Conservation (phyloP, 495 filamentous ascomycete species). For the Lepraria neglecta region DNA sequence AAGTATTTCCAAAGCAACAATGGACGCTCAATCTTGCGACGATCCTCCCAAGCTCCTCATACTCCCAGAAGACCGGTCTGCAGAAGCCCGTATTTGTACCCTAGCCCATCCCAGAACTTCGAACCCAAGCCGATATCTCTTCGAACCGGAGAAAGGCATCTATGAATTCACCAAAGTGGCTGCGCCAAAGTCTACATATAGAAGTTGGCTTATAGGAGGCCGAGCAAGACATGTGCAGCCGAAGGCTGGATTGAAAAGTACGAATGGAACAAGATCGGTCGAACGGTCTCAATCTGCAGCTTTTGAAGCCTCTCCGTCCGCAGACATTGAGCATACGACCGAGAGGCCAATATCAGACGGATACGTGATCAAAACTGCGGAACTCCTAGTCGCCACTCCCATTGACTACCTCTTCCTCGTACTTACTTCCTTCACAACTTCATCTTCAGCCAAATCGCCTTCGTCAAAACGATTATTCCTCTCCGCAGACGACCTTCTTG, state of each 20-base stretch:
- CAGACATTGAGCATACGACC: neutral
- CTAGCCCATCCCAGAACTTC: conserved; percentile 70
- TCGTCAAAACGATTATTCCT: conserved; percentile 60
- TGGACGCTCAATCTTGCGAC: conserved; percentile 4
- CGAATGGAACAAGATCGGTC: conserved; percentile 25
- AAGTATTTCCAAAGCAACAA: neutral
- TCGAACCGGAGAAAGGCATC: conserved; percentile 72
- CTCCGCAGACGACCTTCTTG: conserved; percentile 73
- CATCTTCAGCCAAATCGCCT: conserved; percentile 35
- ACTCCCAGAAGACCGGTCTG: conserved; percentile 59
- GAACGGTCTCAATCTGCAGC: conserved; percentile 33
- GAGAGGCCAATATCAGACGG: conserved; percentile 29
- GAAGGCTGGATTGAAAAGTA: neutral
- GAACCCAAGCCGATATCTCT: conserved; percentile 63
- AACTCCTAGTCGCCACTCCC: conserved; percentile 75
- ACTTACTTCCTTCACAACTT: conserved; percentile 56
- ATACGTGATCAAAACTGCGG: conserved; percentile 53
- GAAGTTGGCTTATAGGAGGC: conserved; percentile 58
- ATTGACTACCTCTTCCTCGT: conserved; percentile 80
- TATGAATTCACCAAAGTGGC: conserved; percentile 80
- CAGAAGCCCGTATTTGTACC: conserved; percentile 63
- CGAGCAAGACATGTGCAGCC: neutral
- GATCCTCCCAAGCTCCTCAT: conserved; percentile 66
- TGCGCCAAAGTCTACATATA: conserved; percentile 51
- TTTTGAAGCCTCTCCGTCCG: conserved; percentile 9